phyloP scores from a whole-genome alignment of 257 asterid genomes.

The Solanum chaucha region DNA sequence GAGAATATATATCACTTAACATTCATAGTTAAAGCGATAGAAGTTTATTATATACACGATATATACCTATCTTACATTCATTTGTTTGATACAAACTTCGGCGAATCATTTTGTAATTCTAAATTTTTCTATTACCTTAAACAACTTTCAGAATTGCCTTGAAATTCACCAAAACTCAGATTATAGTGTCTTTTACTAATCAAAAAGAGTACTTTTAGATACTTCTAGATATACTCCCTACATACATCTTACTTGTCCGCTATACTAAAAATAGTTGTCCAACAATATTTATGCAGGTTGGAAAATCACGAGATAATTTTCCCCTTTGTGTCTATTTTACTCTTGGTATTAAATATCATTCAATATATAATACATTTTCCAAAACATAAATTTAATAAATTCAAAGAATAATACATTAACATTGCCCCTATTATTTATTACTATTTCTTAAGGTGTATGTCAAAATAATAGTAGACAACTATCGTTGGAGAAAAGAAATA shows the following conservation, averaged over 20 bases:
- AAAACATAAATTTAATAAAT: too few species aligned
- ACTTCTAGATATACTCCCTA: not conserved
- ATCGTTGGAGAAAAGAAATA: too few species aligned
- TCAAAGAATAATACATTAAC: too few species aligned
- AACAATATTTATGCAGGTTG: too few species aligned
- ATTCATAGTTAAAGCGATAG: not conserved
- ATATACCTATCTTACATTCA: not conserved
- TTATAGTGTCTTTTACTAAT: not conserved
- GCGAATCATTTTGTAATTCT: not conserved
- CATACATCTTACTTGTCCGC: rapidly evolving
- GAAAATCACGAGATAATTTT: not conserved
- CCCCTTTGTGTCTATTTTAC: not conserved
- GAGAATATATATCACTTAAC: not conserved
- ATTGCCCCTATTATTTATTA: too few species aligned
- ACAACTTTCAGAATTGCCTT: not conserved
- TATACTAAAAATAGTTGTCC: too few species aligned
- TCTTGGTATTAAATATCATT: not conserved
- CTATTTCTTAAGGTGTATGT: not conserved
- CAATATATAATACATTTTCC: not conserved
- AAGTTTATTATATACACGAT: not conserved
- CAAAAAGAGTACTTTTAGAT: not conserved
- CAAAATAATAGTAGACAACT: too few species aligned
- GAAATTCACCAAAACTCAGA: not conserved
- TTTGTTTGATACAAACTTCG: not conserved
- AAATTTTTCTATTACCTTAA: not conserved